phyloP scores from a whole-genome alignment of 2,329 filamentous ascomycete species.

The Fusarium chlamydosporum region DNA sequence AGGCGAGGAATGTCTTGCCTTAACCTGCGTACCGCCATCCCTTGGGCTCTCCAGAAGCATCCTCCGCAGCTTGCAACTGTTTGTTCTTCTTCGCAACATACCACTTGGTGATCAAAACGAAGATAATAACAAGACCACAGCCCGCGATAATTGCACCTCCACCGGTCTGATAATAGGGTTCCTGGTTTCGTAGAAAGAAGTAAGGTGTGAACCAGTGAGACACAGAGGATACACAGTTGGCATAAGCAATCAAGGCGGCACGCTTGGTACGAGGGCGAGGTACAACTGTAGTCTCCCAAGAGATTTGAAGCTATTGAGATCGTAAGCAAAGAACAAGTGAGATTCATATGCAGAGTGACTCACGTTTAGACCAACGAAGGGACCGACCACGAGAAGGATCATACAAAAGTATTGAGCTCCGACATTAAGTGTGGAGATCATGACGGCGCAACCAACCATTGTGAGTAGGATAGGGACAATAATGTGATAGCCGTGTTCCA shows the following conservation, averaged over 20 bases:
- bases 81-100: constrained; percentile 48
- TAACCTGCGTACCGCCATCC: constrained; percentile 37
- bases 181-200: constrained; percentile 54
- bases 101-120: constrained; percentile 44
- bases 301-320: constrained; percentile 49
- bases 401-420: constrained; percentile 60
- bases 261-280: constrained; percentile 58
- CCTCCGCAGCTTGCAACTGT: constrained; percentile 40
- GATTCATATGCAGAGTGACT: accelerated
- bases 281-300: constrained; percentile 60
- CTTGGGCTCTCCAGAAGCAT: constrained; percentile 27
- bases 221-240: constrained; percentile 58
- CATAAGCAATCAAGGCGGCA: constrained; percentile 60
- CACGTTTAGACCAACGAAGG: constrained; percentile 58
- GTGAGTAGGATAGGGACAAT: constrained; percentile 56
- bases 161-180: constrained; percentile 52
- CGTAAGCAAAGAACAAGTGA: accelerated
- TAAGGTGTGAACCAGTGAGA: constrained; percentile 61
- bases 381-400: constrained; percentile 58
- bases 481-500: constrained; percentile 60
- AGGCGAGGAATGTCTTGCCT: background rate
- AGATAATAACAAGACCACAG: constrained; percentile 43
- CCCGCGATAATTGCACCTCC: constrained; percentile 50
- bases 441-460: constrained; percentile 58
- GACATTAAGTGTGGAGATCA: constrained; percentile 59